A percentile compares a stretch with the other conserved stretches of the same genome.
These are phyloP conservation scores for Rosa rugosa DNA, from an alignment of 306 rosid genomes.

Conservation along the genomic window DNA sequence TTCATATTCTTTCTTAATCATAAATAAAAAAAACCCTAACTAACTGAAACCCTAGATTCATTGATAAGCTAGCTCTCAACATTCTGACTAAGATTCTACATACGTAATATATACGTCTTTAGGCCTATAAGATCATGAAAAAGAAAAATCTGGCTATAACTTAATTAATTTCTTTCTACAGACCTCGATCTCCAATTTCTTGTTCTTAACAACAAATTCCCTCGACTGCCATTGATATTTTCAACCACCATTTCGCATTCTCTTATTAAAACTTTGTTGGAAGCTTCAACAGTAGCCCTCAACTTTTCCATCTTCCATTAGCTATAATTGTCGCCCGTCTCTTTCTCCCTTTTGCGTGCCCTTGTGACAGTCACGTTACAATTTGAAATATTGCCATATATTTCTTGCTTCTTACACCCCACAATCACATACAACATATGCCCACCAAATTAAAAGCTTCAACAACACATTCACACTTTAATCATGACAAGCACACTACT, in stretches of 20 bases:
- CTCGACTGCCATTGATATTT: background rate
- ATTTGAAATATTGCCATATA: slow-evolving; percentile 6
- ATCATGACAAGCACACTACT: slow-evolving; percentile 60
- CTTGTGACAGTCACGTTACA: slow-evolving; percentile 41
- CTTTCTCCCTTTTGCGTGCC: slow-evolving; percentile 4
- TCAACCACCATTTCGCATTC: background rate
- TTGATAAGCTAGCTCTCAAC: too few relatives aligned
- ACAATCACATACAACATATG: slow-evolving; percentile 27
- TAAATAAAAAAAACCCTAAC: too few relatives aligned
- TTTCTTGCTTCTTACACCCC: background rate
- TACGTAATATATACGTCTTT: too few relatives aligned
- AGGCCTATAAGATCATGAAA: too few relatives aligned
- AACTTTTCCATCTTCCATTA: background rate
- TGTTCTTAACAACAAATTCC: too few relatives aligned
- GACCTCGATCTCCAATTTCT: too few relatives aligned
- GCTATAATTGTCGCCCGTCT: background rate
- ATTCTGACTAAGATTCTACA: too few relatives aligned
- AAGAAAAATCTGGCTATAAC: too few relatives aligned
- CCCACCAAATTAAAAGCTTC: slow-evolving; percentile 47
- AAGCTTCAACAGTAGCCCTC: background rate
- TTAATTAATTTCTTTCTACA: too few relatives aligned
- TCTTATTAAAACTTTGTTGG: background rate
- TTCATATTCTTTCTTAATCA: too few relatives aligned
- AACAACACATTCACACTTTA: slow-evolving; percentile 48
- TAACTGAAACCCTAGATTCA: too few relatives aligned